A percentile compares a stretch with the other conserved stretches of the same genome.
These are phyloP conservation scores for Salix arbutifolia DNA, from an alignment of 345 rosid species.

Conservation along the genomic window DNA sequence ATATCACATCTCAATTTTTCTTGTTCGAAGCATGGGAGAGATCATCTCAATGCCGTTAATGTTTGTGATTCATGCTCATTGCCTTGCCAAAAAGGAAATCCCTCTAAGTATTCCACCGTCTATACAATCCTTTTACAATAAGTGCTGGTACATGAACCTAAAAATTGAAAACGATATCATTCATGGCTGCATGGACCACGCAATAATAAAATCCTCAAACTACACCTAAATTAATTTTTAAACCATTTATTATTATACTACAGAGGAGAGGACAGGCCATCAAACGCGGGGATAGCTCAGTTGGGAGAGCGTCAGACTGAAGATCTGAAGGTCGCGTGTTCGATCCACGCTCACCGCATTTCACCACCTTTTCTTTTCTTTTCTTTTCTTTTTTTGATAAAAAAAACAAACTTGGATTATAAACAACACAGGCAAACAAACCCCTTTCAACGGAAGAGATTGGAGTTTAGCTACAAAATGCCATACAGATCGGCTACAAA, in stretches of 20 bases:
- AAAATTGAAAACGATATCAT: neutral
- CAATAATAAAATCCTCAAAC: no score
- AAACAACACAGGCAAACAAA: neutral
- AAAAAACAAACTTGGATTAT: neutral
- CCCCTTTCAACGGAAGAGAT: neutral
- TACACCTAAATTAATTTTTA: no score
- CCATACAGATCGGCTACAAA: neutral
- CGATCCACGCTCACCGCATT: neutral
- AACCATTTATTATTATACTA: no score
- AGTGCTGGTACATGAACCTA: neutral
- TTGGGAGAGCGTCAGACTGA: slow-evolving; percentile 99
- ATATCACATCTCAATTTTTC: no score
- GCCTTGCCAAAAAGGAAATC: no score
- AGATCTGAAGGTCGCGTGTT: slow-evolving; percentile 98
- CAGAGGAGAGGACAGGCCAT: fast-evolving
- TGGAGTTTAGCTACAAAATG: neutral
- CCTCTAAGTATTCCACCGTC: neutral
- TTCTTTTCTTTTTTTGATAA: no score
- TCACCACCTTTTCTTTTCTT: no score
- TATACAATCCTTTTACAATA: no score
- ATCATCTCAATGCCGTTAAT: no score
- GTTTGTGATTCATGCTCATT: no score
- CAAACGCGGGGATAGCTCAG: slow-evolving; percentile 81
- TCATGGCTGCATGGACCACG: neutral
- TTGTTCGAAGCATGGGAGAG: no score